phyloP scores from a whole-genome alignment of 139 green algal species.

The Chlorella sp. region DNA sequence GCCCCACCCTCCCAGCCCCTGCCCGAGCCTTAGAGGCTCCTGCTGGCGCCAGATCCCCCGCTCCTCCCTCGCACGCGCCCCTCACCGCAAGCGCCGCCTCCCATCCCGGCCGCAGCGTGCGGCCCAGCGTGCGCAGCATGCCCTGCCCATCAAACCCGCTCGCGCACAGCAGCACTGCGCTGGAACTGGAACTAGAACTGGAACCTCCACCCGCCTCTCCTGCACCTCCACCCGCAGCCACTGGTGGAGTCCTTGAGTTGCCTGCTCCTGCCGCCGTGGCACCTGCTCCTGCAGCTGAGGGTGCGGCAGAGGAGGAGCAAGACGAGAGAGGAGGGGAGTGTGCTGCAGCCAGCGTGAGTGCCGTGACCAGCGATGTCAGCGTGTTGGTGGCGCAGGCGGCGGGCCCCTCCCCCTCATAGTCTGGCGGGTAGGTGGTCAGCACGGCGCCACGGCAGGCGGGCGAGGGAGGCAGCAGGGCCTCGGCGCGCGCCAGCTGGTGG shows the following conservation, averaged over 20 bases:
- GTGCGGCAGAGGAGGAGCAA: too few relatives aligned
- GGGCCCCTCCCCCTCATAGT: slow-evolving; percentile 26
- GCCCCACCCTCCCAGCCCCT: neutral
- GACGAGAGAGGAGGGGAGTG: too few relatives aligned
- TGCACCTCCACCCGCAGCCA: too few relatives aligned
- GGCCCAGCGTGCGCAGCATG: slow-evolving; percentile 19
- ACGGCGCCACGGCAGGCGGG: slow-evolving; percentile 20
- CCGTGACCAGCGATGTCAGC: too few relatives aligned
- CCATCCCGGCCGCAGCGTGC: neutral
- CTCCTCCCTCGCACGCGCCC: neutral
- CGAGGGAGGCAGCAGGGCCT: slow-evolving; percentile 5
- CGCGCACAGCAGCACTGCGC: slow-evolving; percentile 53
- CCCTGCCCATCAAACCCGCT: slow-evolving; percentile 37
- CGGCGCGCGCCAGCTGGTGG: slow-evolving; percentile 30
- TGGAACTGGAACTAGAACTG: too few relatives aligned
- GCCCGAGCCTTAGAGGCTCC: neutral
- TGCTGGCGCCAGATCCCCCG: neutral
- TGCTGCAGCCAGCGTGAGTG: too few relatives aligned
- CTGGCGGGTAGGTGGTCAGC: slow-evolving; percentile 66
- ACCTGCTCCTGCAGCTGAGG: too few relatives aligned
- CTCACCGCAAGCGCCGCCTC: neutral
- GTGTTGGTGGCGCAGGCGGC: neutral
- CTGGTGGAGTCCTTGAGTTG: too few relatives aligned
- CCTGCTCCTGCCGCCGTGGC: too few relatives aligned
- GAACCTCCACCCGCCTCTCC: too few relatives aligned